Base-by-base conservation (phyloP, 257 asterid species). In the Apocynum venetum region DNA sequence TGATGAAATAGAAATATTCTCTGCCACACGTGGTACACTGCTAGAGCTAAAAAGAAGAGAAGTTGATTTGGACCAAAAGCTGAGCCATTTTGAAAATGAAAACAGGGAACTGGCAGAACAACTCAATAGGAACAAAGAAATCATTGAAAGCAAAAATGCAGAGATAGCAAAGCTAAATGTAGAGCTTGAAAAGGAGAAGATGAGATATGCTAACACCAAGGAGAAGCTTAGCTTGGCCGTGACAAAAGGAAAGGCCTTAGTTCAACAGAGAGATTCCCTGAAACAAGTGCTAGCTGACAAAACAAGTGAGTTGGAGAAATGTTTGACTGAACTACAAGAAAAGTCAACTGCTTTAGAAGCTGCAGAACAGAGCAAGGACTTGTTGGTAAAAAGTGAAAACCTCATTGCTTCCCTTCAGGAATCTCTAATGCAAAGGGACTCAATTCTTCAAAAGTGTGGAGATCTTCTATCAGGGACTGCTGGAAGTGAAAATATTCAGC, bases 211-310 rank as follows among this genome's bases (percentile, higher is more conserved):
- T 71, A 96, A 88, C 82, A 88, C 97, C 72, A 96, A 96, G 84
- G 97, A 96, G 92, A 96, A 96, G 92, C 97, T 96, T 76, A 88
- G 90, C 89, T 80, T 93, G 97, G 99, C 99, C 2, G 99, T 93
- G 88, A 90, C 97, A 20, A 96, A 91, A 87, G 99, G 99, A 75
- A 96, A 96, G 92, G 97, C 94, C n/a, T 86, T 93, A 87, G 97
- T 96, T 77, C 98, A 96, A 84, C 90, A 96, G 61, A 87, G 99
- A 70, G 99, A 96, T 79, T 87, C 90, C 4, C 85, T 96, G 82
- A 96, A 91, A 86, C 95, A 91, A 82, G 82, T 85, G 55, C 81
- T 96, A 84, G 87, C 92, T 81, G 98, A 96, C 73, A 96, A 91
- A 86, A 87, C 96, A 6, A 86, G 86, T 40, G 89, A 91, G 84